phyloP scores from a whole-genome alignment of 2,329 filamentous ascomycete genomes.

The Penicillium occitanis region DNA sequence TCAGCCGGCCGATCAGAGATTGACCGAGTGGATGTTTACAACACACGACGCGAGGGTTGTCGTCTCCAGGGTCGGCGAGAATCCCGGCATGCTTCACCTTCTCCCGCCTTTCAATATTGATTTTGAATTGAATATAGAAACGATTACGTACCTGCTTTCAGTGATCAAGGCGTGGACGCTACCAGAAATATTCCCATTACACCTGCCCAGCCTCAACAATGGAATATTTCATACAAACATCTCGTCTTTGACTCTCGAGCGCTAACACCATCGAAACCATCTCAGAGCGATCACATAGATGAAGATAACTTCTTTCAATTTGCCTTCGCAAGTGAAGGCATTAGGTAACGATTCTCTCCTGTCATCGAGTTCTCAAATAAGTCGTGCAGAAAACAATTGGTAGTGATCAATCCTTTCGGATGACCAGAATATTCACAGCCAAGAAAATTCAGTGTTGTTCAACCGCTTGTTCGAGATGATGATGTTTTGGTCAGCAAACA shows the following conservation, averaged over 20 bases:
- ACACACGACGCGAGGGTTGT: too few species aligned
- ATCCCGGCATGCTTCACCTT: too few species aligned
- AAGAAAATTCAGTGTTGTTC: neutral
- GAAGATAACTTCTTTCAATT: neutral
- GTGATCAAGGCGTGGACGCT: neutral
- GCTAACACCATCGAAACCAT: neutral
- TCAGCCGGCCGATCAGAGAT: neutral
- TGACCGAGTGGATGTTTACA: too few species aligned
- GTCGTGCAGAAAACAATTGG: neutral
- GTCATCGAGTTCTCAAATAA: neutral
- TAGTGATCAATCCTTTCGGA: neutral
- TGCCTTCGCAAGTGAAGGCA: neutral
- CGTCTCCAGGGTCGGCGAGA: too few species aligned
- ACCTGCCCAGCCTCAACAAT: neutral
- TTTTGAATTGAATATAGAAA: too few species aligned
- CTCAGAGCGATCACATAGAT: neutral
- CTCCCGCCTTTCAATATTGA: too few species aligned
- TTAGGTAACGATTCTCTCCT: neutral
- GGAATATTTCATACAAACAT: neutral
- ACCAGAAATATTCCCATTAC: neutral
- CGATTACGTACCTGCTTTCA: too few species aligned
- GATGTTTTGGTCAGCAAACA: neutral
- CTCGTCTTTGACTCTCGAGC: neutral
- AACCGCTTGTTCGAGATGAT: neutral
- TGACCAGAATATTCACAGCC: neutral